These are phyloP conservation scores for Dianthus caryophyllus DNA, from an alignment of 148 eudicot genomes.

Conservation along the genomic window DNA sequence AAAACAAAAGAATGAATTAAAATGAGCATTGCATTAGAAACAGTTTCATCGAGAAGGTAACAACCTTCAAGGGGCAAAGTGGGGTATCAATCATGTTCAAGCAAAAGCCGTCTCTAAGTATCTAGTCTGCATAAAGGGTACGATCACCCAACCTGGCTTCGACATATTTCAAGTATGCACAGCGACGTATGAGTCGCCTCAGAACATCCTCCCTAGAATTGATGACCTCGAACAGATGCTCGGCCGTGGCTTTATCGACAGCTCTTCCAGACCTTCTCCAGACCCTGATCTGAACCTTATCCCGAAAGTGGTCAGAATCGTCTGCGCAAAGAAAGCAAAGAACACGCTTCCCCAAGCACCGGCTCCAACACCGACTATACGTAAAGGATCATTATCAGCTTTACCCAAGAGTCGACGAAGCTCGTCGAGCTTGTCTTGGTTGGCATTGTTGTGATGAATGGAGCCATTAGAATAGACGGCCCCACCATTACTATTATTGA, in stretches of 20 bases:
- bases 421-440: slow-evolving; percentile 49
- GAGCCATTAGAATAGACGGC: slow-evolving; percentile 30
- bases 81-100: slow-evolving; percentile 63
- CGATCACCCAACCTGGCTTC: slow-evolving; percentile 60
- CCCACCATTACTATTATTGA: slow-evolving; percentile 14
- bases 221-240: slow-evolving; percentile 55
- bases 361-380: slow-evolving; percentile 55
- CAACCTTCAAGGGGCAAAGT: slow-evolving; percentile 59
- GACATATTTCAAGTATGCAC: slow-evolving; percentile 55
- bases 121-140: slow-evolving; percentile 58
- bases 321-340: slow-evolving; percentile 52
- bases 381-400: slow-evolving; percentile 39
- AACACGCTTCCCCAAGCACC: slow-evolving; percentile 75
- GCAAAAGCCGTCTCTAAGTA: slow-evolving; percentile 57
- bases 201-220: slow-evolving; percentile 58
- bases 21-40: too few relatives aligned
- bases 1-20: too few relatives aligned
- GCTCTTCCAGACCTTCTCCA: slow-evolving; percentile 62
- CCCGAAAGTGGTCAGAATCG: slow-evolving; percentile 48
- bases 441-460: slow-evolving; percentile 29
- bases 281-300: slow-evolving; percentile 52
- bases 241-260: slow-evolving; percentile 49
- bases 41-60: too few relatives aligned
- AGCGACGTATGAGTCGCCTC: slow-evolving; percentile 46
- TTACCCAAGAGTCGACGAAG: slow-evolving; percentile 41